Conservation (phyloP, 768 basidiomycete species). For the Lentinula guzmanii region DNA sequence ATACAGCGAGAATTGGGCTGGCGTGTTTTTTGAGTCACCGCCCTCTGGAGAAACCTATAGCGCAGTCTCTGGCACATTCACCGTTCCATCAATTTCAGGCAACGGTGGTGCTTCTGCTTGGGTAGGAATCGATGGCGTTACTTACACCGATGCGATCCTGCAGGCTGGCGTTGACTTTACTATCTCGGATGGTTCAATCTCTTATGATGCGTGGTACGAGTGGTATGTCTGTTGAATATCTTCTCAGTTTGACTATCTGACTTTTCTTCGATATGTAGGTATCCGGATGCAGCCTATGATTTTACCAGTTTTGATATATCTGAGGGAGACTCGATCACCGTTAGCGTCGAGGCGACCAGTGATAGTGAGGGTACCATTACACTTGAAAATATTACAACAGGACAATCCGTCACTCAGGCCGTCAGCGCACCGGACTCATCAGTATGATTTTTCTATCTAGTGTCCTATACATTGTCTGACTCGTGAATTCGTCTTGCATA, state of each 20-base stretch:
- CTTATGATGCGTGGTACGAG: conserved; percentile 1
- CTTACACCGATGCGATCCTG: not conserved
- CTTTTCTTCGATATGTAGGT: not conserved
- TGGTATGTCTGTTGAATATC: not conserved
- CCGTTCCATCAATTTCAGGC: not conserved
- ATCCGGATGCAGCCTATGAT: not conserved
- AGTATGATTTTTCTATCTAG: not conserved
- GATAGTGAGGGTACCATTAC: not conserved
- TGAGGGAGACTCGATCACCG: conserved; percentile 1
- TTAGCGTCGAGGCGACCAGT: not conserved
- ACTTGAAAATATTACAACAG: conserved; percentile 5
- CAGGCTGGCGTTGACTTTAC: conserved; percentile 3
- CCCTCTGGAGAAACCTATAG: conserved; percentile 1
- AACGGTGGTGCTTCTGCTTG: conserved; percentile 7
- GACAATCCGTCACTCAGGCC: not conserved
- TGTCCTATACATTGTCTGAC: not conserved
- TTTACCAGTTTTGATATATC: not conserved
- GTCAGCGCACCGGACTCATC: not conserved
- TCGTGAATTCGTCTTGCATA: not conserved
- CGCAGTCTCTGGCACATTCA: conserved; percentile 5
- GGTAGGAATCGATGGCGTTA: conserved; percentile 8
- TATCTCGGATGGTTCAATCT: not conserved
- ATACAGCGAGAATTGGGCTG: not conserved
- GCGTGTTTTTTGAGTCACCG: not conserved
- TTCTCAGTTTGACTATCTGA: not conserved